Evolutionary conservation across 148 eudicot species (phyloP).

Genomic region (Cornus controversa): DNA sequence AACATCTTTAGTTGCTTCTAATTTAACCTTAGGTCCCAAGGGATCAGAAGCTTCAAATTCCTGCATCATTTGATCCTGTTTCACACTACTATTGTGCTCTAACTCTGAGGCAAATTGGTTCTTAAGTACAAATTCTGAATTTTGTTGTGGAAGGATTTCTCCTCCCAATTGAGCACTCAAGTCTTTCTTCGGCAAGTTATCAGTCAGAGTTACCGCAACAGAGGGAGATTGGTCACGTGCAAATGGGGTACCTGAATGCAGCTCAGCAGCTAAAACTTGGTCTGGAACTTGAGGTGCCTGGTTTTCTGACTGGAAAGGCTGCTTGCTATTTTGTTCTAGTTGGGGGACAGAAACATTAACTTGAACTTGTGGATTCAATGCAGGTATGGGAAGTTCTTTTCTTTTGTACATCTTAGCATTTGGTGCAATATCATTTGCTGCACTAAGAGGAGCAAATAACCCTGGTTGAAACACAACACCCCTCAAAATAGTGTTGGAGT

Average conservation of each 20-base stretch:
- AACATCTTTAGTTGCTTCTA: not conserved
- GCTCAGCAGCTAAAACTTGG: not conserved
- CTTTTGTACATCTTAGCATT: constrained; percentile 36
- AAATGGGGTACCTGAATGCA: not conserved
- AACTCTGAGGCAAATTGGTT: not conserved
- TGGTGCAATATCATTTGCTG: constrained; percentile 50
- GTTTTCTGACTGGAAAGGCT: constrained; percentile 3
- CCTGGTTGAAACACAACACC: constrained; percentile 50
- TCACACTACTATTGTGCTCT: not conserved
- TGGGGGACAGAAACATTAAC: not conserved
- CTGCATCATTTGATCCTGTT: constrained; percentile 21
- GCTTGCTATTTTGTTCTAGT: not conserved
- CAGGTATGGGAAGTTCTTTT: constrained; percentile 33
- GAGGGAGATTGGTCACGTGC: not conserved
- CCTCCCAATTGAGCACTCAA: not conserved
- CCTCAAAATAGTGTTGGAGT: constrained; percentile 22
- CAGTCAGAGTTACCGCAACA: not conserved
- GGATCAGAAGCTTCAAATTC: constrained; percentile 9
- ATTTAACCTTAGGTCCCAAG: not conserved
- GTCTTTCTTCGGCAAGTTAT: not conserved
- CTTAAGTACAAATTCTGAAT: not conserved
- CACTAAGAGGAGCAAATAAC: constrained; percentile 38
- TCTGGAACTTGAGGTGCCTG: not conserved
- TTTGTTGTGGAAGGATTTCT: constrained; percentile 6
- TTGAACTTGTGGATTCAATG: constrained; percentile 5